Conservation (phyloP, 2,329 filamentous ascomycete genomes). For the Epichloe bromicola region DNA sequence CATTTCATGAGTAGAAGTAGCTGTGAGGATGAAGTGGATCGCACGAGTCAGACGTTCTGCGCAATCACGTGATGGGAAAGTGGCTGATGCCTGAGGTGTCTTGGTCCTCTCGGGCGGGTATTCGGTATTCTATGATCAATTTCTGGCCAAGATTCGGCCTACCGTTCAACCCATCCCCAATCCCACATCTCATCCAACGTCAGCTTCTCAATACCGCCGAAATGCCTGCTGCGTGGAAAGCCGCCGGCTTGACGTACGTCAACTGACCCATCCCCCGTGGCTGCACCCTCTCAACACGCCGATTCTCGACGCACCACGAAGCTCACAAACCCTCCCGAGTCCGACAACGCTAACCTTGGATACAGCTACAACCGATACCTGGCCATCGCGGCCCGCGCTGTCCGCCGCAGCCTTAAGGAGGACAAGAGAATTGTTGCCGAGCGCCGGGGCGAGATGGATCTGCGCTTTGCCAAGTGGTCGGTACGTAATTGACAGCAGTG, state of each 20-base stretch:
- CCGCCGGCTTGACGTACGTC: constrained; percentile 87
- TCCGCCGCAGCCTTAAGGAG: constrained; percentile 95
- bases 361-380: constrained; percentile 98
- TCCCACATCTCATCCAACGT: constrained; percentile 12
- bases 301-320: not conserved
- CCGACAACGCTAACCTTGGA: constrained; percentile 2
- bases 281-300: not conserved
- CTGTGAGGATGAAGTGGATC: constrained; percentile 11
- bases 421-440: constrained; percentile 78
- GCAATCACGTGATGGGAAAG: constrained; percentile 8
- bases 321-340: constrained; percentile 1
- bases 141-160: constrained; percentile 24
- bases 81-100: constrained; percentile 19
- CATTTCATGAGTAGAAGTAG: too few relatives aligned
- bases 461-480: constrained; percentile 91
- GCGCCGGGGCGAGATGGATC: constrained; percentile 77
- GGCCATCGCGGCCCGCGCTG: constrained; percentile 81
- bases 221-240: constrained; percentile 98
- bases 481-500: constrained; percentile 37
- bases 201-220: constrained; percentile 34
- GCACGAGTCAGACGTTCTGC: not conserved
- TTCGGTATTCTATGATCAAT: constrained; percentile 14
- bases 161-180: constrained; percentile 20
- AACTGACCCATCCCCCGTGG: constrained; percentile 14
- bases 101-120: constrained; percentile 12